Percentiles rank a stretch among this genome's conserved stretches.
phyloP scores from a whole-genome alignment of 2,329 filamentous ascomycete genomes.

The Talaromyces albobiverticillius region DNA sequence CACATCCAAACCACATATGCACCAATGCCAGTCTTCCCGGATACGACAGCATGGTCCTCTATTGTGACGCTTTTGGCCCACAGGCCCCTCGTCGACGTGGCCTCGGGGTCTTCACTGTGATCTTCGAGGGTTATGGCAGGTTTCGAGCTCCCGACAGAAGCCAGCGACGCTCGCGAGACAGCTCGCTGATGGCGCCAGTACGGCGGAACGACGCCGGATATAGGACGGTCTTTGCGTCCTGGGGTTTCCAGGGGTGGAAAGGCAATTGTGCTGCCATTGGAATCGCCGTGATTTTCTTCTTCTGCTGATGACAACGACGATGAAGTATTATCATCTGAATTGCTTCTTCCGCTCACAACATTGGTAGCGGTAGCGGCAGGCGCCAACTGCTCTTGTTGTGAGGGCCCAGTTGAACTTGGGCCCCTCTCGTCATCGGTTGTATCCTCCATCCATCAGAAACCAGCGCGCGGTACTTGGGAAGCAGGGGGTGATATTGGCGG shows the following conservation, averaged over 20 bases:
- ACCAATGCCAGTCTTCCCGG: conserved; percentile 62
- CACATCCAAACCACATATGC: conserved; percentile 96
- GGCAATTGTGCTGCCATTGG: too few species aligned
- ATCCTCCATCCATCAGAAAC: conserved; percentile 16
- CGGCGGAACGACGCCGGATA: conserved; percentile 38
- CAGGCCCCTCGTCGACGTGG: conserved; percentile 55
- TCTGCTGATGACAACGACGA: not conserved
- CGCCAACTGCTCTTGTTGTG: not conserved
- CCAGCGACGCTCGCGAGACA: conserved; percentile 39
- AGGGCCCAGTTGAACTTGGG: conserved; percentile 4
- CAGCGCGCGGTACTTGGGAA: not conserved
- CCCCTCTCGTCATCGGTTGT: conserved; percentile 15
- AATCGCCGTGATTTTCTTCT: not conserved
- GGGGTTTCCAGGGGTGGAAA: not conserved
- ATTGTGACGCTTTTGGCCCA: conserved; percentile 64
- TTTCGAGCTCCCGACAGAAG: conserved; percentile 24
- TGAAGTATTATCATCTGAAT: not conserved
- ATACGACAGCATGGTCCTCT: conserved; percentile 61
- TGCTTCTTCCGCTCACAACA: not conserved
- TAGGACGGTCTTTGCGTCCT: conserved; percentile 20
- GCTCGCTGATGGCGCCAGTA: conserved; percentile 46
- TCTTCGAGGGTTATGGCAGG: conserved; percentile 60
- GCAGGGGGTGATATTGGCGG: not conserved
- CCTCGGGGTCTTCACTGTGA: conserved; percentile 57
- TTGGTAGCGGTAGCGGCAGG: not conserved